phyloP scores from a whole-genome alignment of 495 filamentous ascomycete genomes.

The Hypoxylon fragiforme region DNA sequence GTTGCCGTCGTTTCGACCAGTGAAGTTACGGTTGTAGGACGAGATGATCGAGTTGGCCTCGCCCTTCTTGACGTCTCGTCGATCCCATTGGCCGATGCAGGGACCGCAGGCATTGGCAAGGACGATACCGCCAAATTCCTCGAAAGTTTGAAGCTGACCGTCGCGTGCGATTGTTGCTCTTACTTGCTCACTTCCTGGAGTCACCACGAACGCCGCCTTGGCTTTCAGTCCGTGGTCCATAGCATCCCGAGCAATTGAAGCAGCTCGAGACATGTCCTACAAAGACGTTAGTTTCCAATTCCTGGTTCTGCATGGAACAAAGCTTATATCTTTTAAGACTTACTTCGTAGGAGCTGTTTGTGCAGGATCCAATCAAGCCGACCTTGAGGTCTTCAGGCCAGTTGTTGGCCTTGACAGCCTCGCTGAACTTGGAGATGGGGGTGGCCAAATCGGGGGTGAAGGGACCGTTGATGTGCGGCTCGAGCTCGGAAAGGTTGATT shows the following conservation, averaged over 20 bases:
- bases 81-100: slow-evolving; percentile 87
- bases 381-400: slow-evolving; percentile 99
- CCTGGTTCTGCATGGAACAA: no score
- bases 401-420: slow-evolving; percentile 88
- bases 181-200: slow-evolving; percentile 97
- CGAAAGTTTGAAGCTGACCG: slow-evolving; percentile 92
- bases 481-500: slow-evolving; percentile 90
- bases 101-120: slow-evolving; percentile 95
- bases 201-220: slow-evolving; percentile 91
- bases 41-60: slow-evolving; percentile 95
- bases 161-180: slow-evolving; percentile 94
- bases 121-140: slow-evolving; percentile 96
- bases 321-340: background rate
- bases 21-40: slow-evolving; percentile 99
- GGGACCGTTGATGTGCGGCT: slow-evolving; percentile 98
- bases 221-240: slow-evolving; percentile 92
- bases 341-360: slow-evolving; percentile 93
- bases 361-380: slow-evolving; percentile 96
- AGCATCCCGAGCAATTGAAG: slow-evolving; percentile 93
- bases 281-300: background rate
- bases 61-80: slow-evolving; percentile 93
- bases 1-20: slow-evolving; percentile 98
- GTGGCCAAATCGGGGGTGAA: slow-evolving; percentile 99
- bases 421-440: slow-evolving; percentile 95
- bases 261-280: slow-evolving; percentile 88